Evolutionary conservation across 768 basidiomycete genomes (phyloP).

Genomic region (Boletus pseudo-olivaceus): DNA sequence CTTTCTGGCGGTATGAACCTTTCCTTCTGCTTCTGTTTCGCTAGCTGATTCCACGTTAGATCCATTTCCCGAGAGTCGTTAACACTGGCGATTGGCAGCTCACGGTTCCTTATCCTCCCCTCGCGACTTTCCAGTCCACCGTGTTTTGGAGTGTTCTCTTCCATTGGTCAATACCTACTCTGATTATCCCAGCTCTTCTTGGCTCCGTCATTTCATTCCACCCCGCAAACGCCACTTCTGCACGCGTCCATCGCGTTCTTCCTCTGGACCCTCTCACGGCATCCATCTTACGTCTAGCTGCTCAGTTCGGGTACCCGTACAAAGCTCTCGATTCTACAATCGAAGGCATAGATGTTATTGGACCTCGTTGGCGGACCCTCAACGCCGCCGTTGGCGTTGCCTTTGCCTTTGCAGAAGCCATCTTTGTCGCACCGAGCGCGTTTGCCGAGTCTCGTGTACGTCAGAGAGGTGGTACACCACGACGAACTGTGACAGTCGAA

Average conservation of each 20-base stretch:
- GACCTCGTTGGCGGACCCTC: constrained; percentile 52
- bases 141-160: constrained; percentile 53
- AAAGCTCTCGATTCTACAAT: constrained; percentile 15
- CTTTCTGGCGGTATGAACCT: constrained; percentile 35
- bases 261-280: constrained; percentile 61
- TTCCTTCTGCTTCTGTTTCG: not conserved
- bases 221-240: constrained; percentile 34
- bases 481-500: constrained; percentile 21
- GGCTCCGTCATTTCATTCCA: constrained; percentile 64
- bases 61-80: constrained; percentile 13
- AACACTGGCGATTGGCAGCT: constrained; percentile 12
- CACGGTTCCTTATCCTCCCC: constrained; percentile 48
- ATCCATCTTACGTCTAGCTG: constrained; percentile 60
- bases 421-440: constrained; percentile 44
- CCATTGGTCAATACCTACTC: constrained; percentile 61
- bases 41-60: constrained; percentile 11
- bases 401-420: constrained; percentile 67
- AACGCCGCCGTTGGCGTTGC: constrained; percentile 53
- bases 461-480: constrained; percentile 20
- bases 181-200: constrained; percentile 54
- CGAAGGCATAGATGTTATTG: constrained; percentile 51
- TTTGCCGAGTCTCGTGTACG: constrained; percentile 31
- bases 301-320: constrained; percentile 57
- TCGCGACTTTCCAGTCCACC: constrained; percentile 39
- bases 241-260: constrained; percentile 21